Conservation (phyloP, 2,329 filamentous ascomycete species). For the Lizonia empirigonia region DNA sequence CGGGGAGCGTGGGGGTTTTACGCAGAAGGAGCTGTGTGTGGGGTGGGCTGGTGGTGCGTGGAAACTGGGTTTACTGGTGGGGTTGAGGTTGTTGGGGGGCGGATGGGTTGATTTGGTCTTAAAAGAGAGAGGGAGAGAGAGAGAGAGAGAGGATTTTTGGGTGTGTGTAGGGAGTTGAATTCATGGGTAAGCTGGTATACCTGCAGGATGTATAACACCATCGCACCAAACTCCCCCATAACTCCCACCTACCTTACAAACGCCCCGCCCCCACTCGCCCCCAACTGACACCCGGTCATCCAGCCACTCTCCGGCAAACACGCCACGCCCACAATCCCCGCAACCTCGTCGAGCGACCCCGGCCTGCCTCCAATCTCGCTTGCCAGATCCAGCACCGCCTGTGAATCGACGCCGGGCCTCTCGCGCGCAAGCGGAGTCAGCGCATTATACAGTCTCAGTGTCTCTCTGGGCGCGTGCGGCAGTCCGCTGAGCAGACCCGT, state of each 20-base stretch:
- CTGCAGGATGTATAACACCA: too few relatives aligned
- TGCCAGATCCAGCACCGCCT: conserved; percentile 63
- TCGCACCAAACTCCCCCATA: too few relatives aligned
- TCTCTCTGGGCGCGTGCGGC: conserved; percentile 18
- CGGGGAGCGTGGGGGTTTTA: too few relatives aligned
- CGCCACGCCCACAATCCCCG: conserved; percentile 74
- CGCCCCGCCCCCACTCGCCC: conserved; percentile 75
- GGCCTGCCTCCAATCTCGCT: conserved; percentile 57
- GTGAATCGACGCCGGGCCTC: conserved; percentile 43
- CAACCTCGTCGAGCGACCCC: conserved; percentile 70
- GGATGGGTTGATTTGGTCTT: too few relatives aligned
- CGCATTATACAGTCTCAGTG: conserved; percentile 21
- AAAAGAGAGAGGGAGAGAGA: too few relatives aligned
- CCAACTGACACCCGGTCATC: conserved; percentile 77
- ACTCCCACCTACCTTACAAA: conserved; percentile 51
- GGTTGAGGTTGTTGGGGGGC: too few relatives aligned
- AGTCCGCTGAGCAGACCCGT: conserved; percentile 21
- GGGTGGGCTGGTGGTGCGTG: too few relatives aligned
- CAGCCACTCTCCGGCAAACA: conserved; percentile 71
- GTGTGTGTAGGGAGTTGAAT: too few relatives aligned
- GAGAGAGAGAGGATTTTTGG: too few relatives aligned
- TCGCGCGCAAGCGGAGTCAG: conserved; percentile 21
- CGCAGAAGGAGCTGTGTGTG: too few relatives aligned
- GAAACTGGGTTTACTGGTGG: too few relatives aligned
- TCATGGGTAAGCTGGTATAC: too few relatives aligned